phyloP scores from a whole-genome alignment of 768 basidiomycete species.

The Leccinum disarticulatum region DNA sequence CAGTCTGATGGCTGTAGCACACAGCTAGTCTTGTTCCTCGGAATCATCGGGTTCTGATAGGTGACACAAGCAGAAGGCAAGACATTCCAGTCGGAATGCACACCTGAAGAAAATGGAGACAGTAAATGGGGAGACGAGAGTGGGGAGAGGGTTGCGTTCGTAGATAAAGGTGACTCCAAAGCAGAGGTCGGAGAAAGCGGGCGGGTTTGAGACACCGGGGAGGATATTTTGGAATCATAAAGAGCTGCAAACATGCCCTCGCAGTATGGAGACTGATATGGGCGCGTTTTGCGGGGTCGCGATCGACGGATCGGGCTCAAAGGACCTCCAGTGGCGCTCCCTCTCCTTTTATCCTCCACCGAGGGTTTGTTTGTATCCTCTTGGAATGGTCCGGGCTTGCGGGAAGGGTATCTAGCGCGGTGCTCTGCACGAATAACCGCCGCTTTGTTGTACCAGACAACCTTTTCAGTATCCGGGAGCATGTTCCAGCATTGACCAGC shows the following conservation, averaged over 20 bases:
- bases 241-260: constrained; percentile 16
- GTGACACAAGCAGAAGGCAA: background rate
- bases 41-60: constrained; percentile 17
- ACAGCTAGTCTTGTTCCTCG: constrained; percentile 8
- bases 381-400: constrained; percentile 31
- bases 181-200: constrained; percentile 1
- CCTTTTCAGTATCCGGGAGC: constrained; percentile 36
- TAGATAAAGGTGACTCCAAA: constrained; percentile 4
- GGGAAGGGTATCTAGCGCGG: constrained; percentile 27
- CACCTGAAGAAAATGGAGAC: constrained; percentile 14
- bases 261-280: constrained; percentile 8
- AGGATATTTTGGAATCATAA: constrained; percentile 1
- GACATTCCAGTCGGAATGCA: background rate
- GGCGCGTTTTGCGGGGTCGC: constrained; percentile 29
- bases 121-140: constrained; percentile 17
- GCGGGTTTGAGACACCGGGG: constrained; percentile 5
- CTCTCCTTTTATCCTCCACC: constrained; percentile 33
- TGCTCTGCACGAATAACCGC: constrained; percentile 29
- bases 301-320: constrained; percentile 22
- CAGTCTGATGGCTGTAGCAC: constrained; percentile 24
- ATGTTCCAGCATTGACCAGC: constrained; percentile 54
- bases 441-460: constrained; percentile 37
- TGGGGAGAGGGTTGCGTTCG: constrained; percentile 15
- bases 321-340: constrained; percentile 37
- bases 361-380: constrained; percentile 16